phyloP scores from a whole-genome alignment of 495 filamentous ascomycete species.

The Podospora conica region DNA sequence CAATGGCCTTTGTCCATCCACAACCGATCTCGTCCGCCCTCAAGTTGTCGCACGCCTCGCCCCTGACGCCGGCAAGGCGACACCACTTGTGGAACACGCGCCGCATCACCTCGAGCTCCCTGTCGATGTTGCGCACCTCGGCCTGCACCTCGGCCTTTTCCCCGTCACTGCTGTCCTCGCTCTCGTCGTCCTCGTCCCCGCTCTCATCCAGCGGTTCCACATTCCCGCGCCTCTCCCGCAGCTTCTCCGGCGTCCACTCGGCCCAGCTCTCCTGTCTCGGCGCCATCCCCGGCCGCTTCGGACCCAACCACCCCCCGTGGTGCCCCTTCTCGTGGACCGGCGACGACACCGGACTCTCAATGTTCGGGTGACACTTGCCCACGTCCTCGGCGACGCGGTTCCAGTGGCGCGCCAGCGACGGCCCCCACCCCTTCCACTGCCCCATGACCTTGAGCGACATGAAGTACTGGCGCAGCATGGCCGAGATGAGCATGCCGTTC shows the following conservation, averaged over 20 bases:
- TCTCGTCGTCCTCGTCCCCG: not conserved
- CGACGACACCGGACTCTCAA: constrained; percentile 4
- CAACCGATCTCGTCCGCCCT: constrained; percentile 55
- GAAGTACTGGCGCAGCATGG: constrained; percentile 83
- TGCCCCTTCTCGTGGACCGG: not conserved
- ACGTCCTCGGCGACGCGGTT: constrained; percentile 47
- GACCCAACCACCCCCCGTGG: not conserved
- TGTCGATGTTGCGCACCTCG: constrained; percentile 28
- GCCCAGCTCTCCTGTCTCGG: constrained; percentile 32
- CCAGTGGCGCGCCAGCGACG: constrained; percentile 54
- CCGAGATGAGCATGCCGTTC: constrained; percentile 76
- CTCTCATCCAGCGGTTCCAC: constrained; percentile 24
- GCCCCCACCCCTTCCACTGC: constrained; percentile 63
- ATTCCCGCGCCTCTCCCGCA: constrained; percentile 32
- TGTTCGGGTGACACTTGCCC: constrained; percentile 26
- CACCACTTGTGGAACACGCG: constrained; percentile 69
- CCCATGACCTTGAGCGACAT: constrained; percentile 73
- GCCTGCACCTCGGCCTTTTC: constrained; percentile 27
- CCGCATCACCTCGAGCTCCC: constrained; percentile 46
- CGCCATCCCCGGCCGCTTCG: constrained; percentile 14
- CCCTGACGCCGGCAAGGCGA: constrained; percentile 54
- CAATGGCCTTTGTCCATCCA: constrained; percentile 73
- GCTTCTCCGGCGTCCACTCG: constrained; percentile 39
- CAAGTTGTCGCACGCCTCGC: constrained; percentile 36
- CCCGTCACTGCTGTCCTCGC: constrained; percentile 13